A percentile compares a stretch with the other conserved stretches of the same genome.
Evolutionary conservation across 768 basidiomycete genomes (phyloP).

Genomic region (Nidularia pulvinata): DNA sequence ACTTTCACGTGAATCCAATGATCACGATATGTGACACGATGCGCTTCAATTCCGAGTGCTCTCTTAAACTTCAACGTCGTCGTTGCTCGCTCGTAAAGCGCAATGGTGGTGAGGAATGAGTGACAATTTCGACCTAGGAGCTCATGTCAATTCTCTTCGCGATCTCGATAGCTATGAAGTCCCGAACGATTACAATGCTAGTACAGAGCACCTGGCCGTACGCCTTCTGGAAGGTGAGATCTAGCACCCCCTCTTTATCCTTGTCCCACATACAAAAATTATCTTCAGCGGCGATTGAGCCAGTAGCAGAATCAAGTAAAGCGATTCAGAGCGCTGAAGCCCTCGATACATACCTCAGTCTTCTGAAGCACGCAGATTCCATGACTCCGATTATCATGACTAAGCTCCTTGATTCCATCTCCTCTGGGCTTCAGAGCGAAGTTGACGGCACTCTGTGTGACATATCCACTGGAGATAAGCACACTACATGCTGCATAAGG

Average conservation of each 20-base stretch:
- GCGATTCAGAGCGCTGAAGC: conserved; percentile 63
- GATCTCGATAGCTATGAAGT: conserved; percentile 69
- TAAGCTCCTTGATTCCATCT: no score
- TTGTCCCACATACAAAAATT: neutral
- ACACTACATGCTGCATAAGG: conserved; percentile 66
- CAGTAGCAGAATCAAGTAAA: conserved; percentile 79
- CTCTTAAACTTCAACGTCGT: no score
- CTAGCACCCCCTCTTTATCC: neutral
- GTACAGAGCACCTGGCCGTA: conserved; percentile 45
- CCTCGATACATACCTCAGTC: conserved; percentile 81
- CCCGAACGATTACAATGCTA: conserved; percentile 64
- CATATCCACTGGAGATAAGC: conserved; percentile 66
- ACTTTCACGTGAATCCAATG: no score
- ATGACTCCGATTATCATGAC: no score
- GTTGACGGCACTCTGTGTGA: conserved; percentile 73
- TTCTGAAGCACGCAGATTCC: conserved; percentile 73
- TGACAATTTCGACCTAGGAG: conserved; percentile 71
- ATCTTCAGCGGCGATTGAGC: conserved; percentile 70
- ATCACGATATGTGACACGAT: no score
- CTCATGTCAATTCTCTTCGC: conserved; percentile 68
- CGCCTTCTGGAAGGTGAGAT: conserved; percentile 57
- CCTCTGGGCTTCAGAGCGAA: conserved; percentile 73
- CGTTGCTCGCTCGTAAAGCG: no score
- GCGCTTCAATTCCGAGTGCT: no score
- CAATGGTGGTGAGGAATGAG: conserved; percentile 21